These are phyloP conservation scores for Penicillium pulvis DNA, from an alignment of 495 filamentous ascomycete genomes.

Conservation along the genomic window DNA sequence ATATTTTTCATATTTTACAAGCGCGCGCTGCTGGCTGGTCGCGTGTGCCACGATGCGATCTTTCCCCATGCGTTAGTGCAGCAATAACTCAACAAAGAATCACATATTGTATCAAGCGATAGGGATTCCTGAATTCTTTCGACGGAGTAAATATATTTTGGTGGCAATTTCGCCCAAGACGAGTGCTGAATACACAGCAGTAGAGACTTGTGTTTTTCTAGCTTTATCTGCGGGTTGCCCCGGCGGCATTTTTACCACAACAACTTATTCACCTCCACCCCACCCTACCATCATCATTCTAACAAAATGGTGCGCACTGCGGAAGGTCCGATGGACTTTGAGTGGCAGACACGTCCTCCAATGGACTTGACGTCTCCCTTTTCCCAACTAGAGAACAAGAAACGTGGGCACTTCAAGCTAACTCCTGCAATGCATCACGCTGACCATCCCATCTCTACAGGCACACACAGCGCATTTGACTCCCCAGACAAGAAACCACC, in stretches of 20 bases:
- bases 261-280: slow-evolving; percentile 28
- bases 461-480: slow-evolving; percentile 51
- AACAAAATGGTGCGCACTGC: slow-evolving; percentile 45
- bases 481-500: slow-evolving; percentile 54
- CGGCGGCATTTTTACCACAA: slow-evolving; percentile 34
- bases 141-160: no score
- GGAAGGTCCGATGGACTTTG: slow-evolving; percentile 71
- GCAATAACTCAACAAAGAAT: no score
- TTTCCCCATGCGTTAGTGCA: no score
- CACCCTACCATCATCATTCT: slow-evolving; percentile 16
- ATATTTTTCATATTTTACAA: no score
- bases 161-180: no score
- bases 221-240: slow-evolving; percentile 21
- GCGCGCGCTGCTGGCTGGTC: no score
- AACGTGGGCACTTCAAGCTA: slow-evolving; percentile 45
- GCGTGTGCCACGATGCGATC: no score
- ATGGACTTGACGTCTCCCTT: slow-evolving; percentile 62
- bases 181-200: no score
- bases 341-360: slow-evolving; percentile 61
- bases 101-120: no score
- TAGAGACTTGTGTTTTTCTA: background rate
- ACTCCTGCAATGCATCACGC: background rate
- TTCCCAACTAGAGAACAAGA: slow-evolving; percentile 50
- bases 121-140: no score
- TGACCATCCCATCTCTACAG: slow-evolving; percentile 29